Base-by-base conservation (phyloP, 225 moss, liverwort and hornwort species). In the Neckera pumila region DNA sequence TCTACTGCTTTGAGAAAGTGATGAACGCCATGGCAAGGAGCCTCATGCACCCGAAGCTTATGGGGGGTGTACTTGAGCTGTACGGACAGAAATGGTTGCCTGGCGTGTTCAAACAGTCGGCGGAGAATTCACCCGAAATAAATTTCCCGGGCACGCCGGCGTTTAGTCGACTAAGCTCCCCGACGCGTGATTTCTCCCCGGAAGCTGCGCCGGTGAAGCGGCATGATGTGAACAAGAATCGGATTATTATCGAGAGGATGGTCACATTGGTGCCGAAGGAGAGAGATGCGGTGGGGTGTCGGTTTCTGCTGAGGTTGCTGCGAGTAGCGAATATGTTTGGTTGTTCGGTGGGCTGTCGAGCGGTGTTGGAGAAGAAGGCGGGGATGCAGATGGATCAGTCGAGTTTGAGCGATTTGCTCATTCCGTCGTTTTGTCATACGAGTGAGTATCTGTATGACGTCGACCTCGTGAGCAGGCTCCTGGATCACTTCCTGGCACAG, bases 381-480 rank as follows among this genome's bases (percentile, higher is more conserved):
- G 98, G 97, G 53, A 83, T 85, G 81, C 95, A 94, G 89, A 79
- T 98, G 83, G 95, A 98, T 79, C 95, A 95, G 38, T 95, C 95
- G 21, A 94, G 90, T 33, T 54, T 98, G 81, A 94, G 95, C 65
- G 98, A 98, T 76, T 89, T 98, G 71, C 89, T 98, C 66, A 96
- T 98, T 57, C 98, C 97, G 8, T 93, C 91, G 9, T 95, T 93
- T 84, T 88, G 84, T 76, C 95, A 87, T 40, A 90, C 88, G 7
- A 90, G 89, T 80, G 97, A 98, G 88, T 95, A 95, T 45, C 91
- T 96, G 65, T 98, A 93, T 57, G 97, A 98, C 45, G 93, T 98
- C 49, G 98, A 98, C 72, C 92, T 97, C 84, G 97, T 98, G 63
- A 95, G 96, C 81, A 95, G 97, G 64, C 93, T 98, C 76, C 80